Conservation (phyloP, 805 yeast species). For the Dipodascus geniculatus region DNA sequence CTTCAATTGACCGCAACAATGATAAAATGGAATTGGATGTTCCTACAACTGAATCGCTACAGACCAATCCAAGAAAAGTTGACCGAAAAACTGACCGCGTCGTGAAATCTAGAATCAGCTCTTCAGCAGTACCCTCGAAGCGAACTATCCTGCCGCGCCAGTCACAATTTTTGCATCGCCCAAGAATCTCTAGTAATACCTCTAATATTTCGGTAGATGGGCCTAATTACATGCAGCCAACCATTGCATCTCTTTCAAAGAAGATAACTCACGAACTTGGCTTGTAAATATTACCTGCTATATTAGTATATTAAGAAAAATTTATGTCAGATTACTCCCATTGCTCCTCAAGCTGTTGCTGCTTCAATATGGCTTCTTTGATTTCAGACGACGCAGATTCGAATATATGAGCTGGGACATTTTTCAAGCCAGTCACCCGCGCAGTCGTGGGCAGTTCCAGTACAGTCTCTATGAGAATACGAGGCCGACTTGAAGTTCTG, state of each 20-base stretch:
- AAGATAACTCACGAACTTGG: neutral
- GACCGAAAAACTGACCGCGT: no score
- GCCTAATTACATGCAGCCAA: neutral
- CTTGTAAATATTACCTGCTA: neutral
- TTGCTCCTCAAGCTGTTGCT: neutral
- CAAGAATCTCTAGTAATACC: neutral
- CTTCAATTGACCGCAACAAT: no score
- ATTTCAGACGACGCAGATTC: constrained; percentile 34
- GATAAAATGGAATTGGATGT: neutral
- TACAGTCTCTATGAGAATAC: constrained; percentile 12
- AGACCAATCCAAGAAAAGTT: no score
- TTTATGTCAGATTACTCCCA: neutral
- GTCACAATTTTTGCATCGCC: neutral
- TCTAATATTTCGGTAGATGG: neutral
- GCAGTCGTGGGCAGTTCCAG: constrained; percentile 33
- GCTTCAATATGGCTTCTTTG: constrained; percentile 40
- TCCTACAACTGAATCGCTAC: no score
- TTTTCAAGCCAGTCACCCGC: constrained; percentile 51
- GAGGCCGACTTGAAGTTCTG: neutral
- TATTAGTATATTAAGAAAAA: neutral
- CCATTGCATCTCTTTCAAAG: neutral
- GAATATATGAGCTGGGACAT: constrained; percentile 47
- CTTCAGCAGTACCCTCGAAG: no score
- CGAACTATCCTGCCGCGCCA: neutral
- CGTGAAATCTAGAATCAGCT: no score